phyloP scores from a whole-genome alignment of 768 basidiomycete genomes.

The Auriscalpium vulgare region DNA sequence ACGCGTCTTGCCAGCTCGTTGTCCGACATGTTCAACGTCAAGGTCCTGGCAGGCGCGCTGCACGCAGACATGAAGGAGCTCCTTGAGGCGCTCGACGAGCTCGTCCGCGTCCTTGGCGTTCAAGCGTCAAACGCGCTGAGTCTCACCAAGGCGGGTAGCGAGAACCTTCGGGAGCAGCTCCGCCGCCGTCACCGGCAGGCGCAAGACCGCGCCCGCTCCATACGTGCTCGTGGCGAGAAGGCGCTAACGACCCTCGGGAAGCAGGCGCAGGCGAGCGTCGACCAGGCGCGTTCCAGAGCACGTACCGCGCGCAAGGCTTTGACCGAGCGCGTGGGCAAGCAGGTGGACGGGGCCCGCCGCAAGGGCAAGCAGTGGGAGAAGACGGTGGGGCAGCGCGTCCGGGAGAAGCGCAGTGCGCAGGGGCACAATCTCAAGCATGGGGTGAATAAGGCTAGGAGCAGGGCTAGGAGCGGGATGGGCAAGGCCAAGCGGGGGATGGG shows the following conservation, averaged over 20 bases:
- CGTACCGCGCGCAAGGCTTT: conserved; percentile 17
- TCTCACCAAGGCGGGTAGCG: background rate
- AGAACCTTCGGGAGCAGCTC: conserved; percentile 16
- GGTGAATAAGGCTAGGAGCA: conserved; percentile 4
- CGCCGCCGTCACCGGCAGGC: conserved; percentile 22
- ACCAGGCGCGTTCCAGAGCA: conserved; percentile 22
- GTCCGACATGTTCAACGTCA: conserved; percentile 41
- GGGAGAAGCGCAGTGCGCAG: conserved; percentile 6
- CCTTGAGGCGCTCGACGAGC: conserved; percentile 49
- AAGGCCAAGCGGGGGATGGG: too few relatives aligned
- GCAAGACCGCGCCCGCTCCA: conserved; percentile 19
- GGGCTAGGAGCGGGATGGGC: background rate
- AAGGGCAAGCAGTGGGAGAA: conserved; percentile 1
- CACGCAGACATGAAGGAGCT: conserved; percentile 49
- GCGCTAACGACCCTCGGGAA: conserved; percentile 19
- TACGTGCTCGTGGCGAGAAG: conserved; percentile 22
- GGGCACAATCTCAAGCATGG: conserved; percentile 2
- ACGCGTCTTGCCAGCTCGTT: conserved; percentile 37
- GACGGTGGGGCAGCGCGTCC: conserved; percentile 10
- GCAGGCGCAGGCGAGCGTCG: conserved; percentile 17
- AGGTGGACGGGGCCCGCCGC: conserved; percentile 3
- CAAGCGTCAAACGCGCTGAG: conserved; percentile 8
- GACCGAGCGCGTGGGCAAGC: background rate
- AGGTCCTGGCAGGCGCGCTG: conserved; percentile 32
- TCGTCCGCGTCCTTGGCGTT: conserved; percentile 28